These are phyloP conservation scores for Beauveria sp. DNA, from an alignment of 2,329 filamentous ascomycete genomes.

Conservation along the genomic window DNA sequence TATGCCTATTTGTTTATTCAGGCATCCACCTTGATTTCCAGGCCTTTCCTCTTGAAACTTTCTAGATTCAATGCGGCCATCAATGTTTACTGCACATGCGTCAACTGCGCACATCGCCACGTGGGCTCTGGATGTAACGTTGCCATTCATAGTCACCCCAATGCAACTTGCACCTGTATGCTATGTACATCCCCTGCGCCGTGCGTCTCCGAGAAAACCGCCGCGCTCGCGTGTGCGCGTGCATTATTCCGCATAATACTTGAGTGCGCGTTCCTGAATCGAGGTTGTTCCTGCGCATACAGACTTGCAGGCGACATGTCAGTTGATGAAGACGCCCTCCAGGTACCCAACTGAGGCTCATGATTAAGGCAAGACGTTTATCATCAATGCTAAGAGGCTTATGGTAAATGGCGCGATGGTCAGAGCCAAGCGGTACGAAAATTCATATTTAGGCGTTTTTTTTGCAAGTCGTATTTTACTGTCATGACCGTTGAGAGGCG, in stretches of 20 bases:
- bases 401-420: no score
- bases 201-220: not conserved
- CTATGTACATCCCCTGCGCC: not conserved
- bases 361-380: no score
- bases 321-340: no score
- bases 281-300: no score
- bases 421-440: not conserved
- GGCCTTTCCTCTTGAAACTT: not conserved
- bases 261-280: not conserved
- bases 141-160: not conserved
- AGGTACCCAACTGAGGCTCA: no score
- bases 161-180: not conserved
- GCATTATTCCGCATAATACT: not conserved
- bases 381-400: no score
- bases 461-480: not conserved
- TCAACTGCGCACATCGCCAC: not conserved
- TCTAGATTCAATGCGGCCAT: not conserved
- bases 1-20: not conserved
- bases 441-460: not conserved
- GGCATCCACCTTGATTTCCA: not conserved
- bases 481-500: not conserved
- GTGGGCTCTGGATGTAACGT: not conserved
- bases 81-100: not conserved
- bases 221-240: not conserved
- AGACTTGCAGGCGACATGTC: no score